A percentile compares a stretch with the other conserved stretches of the same genome.
Conservation (phyloP, 257 asterid species). For the Eustoma russellianum region DNA sequence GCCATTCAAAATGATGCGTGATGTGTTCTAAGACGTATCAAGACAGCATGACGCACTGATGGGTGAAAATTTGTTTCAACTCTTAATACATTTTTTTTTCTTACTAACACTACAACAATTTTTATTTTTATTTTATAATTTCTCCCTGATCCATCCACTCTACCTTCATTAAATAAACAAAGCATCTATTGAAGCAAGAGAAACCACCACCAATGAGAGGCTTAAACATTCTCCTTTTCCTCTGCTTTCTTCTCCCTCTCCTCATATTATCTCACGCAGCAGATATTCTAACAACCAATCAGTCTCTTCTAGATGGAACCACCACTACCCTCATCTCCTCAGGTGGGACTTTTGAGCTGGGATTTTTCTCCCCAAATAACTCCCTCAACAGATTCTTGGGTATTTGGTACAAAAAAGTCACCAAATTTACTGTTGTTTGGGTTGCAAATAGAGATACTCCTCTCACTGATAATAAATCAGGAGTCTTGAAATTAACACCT, state of each 20-base stretch:
- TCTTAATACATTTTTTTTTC: too few relatives aligned
- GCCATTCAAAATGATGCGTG: too few relatives aligned
- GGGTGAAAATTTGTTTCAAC: too few relatives aligned
- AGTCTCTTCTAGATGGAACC: constrained; percentile 17
- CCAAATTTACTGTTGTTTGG: constrained; percentile 11
- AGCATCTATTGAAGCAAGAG: too few relatives aligned
- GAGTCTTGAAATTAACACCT: not conserved
- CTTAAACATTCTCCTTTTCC: not conserved
- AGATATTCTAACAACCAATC: constrained; percentile 10
- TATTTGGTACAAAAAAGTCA: constrained; percentile 17
- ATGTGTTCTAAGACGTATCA: too few relatives aligned
- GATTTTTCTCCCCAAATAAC: constrained; percentile 20
- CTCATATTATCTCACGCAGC: constrained; percentile 5
- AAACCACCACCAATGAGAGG: too few relatives aligned
- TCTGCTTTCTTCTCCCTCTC: constrained; percentile 1
- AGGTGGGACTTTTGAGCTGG: constrained; percentile 21
- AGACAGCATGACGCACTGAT: too few relatives aligned
- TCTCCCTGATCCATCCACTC: too few relatives aligned
- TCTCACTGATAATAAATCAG: constrained; percentile 3
- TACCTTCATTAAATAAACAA: too few relatives aligned
- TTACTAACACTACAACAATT: too few relatives aligned
- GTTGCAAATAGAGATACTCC: constrained; percentile 20
- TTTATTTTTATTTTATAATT: too few relatives aligned
- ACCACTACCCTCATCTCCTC: constrained; percentile 20
- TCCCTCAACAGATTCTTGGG: constrained; percentile 25